A percentile compares a stretch with the other conserved stretches of the same genome.
phyloP scores from a whole-genome alignment of 305 asterid genomes.

The Fraxinus latifolia region DNA sequence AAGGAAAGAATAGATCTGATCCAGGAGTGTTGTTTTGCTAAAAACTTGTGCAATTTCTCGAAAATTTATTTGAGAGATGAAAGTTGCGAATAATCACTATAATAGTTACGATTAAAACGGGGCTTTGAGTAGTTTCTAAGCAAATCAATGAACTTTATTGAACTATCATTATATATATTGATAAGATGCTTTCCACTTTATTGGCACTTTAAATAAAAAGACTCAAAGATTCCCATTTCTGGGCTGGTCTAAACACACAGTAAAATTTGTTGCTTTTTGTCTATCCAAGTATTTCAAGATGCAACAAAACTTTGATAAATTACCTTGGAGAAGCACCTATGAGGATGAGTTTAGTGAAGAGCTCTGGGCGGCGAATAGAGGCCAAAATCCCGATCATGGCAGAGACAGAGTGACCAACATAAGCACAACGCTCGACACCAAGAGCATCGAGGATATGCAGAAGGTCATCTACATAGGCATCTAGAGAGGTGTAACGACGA shows the following conservation, averaged over 20 bases:
- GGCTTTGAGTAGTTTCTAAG: background rate
- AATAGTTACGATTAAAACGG: background rate
- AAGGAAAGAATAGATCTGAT: background rate
- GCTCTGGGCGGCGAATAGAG: slow-evolving; percentile 49
- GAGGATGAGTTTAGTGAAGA: slow-evolving; percentile 44
- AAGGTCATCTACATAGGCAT: slow-evolving; percentile 44
- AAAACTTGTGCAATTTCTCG: background rate
- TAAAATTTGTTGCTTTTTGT: background rate
- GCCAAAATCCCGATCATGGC: slow-evolving; percentile 53
- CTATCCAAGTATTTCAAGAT: background rate
- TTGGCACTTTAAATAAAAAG: slow-evolving; percentile 18
- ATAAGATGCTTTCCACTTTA: slow-evolving; percentile 13
- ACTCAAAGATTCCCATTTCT: slow-evolving; percentile 21
- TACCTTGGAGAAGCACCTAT: slow-evolving; percentile 52
- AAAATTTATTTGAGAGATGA: background rate
- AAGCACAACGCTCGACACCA: slow-evolving; percentile 32
- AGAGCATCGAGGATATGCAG: slow-evolving; percentile 38
- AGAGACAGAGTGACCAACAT: slow-evolving; percentile 50
- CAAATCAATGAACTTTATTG: slow-evolving; percentile 2
- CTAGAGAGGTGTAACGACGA: slow-evolving; percentile 39
- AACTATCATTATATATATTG: background rate
- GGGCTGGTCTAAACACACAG: background rate
- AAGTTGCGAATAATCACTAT: background rate
- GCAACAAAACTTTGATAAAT: background rate
- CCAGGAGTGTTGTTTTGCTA: background rate